Evolutionary conservation across 2,329 filamentous ascomycete species (phyloP), one percentile per base, ranked within the genome.

Genomic region (Colletotrichum destructivum): DNA sequence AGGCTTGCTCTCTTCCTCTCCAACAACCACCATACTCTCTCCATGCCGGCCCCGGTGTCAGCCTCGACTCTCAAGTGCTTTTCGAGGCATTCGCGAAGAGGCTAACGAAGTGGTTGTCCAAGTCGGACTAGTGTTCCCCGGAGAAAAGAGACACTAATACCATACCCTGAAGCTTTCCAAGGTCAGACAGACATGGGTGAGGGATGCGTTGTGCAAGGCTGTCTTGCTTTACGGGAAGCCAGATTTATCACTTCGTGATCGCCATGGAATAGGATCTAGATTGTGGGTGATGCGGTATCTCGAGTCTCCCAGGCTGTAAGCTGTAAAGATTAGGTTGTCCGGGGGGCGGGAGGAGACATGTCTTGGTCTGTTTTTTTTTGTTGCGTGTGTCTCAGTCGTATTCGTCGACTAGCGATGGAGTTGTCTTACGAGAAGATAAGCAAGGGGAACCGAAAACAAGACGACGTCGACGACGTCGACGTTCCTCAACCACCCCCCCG

Each of bases 191-290:
- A 46, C 35, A 38, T 11, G 8, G 35, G 35, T 11, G 35, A 38
- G 46, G 57, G 49, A 42, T 62, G 11, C 42, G 23, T 52, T 38
- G 12, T 42, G 16, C 46, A 46, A 38, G 46, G 49, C 63, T 55
- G n/a, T 21, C 35, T 49, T 2, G n/a, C 18, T 46, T 55, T 2
- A 18, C 13, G 21, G 18, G 26, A 8, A 31, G 40, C 42, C 40
- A 71, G 69, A 71, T 71, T 71, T 63, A 71, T 71, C 69, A 69
- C 65, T 63, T 71, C 64, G 54, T 68, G 64, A 68, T 71, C 40
- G 44, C 38, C 46, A 59, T 51, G 64, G 23, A 16, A 38, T 23
- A 23, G 55, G 68, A 71, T 71, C 69, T 69, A 63, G 40, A 63
- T 71, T 38, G 35, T 11, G n/a, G 21, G 16, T 44, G 35, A 31